Percentiles rank a stretch among this genome's conserved stretches.
These are phyloP conservation scores for Cicer pinnatifidum DNA, from an alignment of 306 rosid genomes.

Conservation along the genomic window DNA sequence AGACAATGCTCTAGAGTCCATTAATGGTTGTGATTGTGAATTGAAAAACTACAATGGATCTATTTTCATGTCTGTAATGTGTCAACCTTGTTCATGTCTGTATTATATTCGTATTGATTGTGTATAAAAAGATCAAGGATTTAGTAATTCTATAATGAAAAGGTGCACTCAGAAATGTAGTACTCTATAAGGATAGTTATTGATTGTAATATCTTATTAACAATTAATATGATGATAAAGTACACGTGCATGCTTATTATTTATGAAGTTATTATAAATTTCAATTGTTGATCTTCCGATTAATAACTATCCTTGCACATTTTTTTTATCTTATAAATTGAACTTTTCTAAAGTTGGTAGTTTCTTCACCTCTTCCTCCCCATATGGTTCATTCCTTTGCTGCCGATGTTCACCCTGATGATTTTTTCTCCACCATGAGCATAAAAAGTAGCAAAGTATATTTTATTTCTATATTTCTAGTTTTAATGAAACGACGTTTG, in stretches of 20 bases:
- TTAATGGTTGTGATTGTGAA: slow-evolving; percentile 29
- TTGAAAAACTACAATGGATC: slow-evolving; percentile 36
- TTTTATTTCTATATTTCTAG: no score
- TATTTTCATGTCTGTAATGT: not conserved
- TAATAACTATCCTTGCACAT: no score
- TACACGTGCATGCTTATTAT: not conserved
- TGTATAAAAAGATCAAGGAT: not conserved
- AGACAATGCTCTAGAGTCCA: slow-evolving; percentile 36
- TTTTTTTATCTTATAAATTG: no score
- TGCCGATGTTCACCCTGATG: no score
- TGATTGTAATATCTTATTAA: slow-evolving; percentile 7
- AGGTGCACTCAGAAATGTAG: not conserved
- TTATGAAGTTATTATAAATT: no score
- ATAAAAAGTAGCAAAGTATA: no score
- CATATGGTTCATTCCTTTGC: no score
- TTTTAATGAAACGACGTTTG: no score
- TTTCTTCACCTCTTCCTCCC: no score
- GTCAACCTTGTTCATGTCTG: not conserved
- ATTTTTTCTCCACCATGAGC: no score
- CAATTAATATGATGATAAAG: not conserved
- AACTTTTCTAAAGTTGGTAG: no score
- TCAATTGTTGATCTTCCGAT: no score
- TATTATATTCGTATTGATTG: not conserved
- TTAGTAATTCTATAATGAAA: not conserved
- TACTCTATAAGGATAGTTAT: not conserved